These are phyloP conservation scores for Sporothrix pallida DNA, from an alignment of 2,329 filamentous ascomycete species.

Conservation along the genomic window DNA sequence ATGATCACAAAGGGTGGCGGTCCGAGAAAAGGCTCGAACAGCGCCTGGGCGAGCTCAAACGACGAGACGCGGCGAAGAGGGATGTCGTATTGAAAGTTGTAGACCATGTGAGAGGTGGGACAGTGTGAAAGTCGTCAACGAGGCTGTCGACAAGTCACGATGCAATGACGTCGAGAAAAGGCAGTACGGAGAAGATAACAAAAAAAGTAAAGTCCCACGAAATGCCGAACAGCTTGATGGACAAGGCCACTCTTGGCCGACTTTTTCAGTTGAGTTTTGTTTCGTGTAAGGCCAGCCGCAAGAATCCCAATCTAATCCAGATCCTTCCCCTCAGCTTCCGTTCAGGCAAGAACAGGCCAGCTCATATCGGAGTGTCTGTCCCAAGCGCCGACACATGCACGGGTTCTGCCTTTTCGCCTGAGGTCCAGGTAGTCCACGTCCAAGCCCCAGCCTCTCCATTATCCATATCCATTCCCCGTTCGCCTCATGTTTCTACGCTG, in stretches of 20 bases:
- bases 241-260: conserved; percentile 5
- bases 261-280: not conserved
- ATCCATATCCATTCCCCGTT: not conserved
- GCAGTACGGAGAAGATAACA: not conserved
- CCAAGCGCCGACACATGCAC: not conserved
- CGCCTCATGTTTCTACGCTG: too few species aligned
- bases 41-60: conserved; percentile 4
- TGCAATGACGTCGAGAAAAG: not conserved
- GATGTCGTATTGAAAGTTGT: not conserved
- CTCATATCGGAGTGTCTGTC: conserved; percentile 7
- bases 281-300: not conserved
- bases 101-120: not conserved
- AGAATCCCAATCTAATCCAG: not conserved
- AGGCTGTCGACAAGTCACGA: not conserved
- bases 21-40: not conserved
- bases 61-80: not conserved
- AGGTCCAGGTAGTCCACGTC: too few species aligned
- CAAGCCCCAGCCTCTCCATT: not conserved
- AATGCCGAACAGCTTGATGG: not conserved
- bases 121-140: not conserved
- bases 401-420: not conserved
- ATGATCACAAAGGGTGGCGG: not conserved
- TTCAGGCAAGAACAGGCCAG: not conserved
- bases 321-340: not conserved
- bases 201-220: not conserved